Conservation (phyloP, 495 filamentous ascomycete species). For the Trichoderma erinaceum region DNA sequence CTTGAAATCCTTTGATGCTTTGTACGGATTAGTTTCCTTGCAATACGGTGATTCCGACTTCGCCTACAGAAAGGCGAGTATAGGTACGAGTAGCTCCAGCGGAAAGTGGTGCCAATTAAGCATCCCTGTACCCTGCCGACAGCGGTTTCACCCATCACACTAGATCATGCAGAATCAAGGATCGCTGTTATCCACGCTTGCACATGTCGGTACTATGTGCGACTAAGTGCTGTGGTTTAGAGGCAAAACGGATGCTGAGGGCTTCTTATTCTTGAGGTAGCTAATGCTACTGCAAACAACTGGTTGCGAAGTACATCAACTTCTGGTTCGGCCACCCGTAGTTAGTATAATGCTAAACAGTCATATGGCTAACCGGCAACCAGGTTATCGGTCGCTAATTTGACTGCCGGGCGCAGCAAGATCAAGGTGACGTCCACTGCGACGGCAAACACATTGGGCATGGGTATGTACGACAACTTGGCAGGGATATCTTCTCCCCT, state of each 20-base stretch:
- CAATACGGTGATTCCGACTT: not conserved
- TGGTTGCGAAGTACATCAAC: not conserved
- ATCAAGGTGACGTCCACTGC: constrained; percentile 2
- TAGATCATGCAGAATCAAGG: constrained; percentile 1
- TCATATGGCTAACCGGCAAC: not conserved
- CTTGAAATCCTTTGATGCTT: not conserved
- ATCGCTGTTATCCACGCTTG: not conserved
- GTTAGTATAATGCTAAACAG: not conserved
- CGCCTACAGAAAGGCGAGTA: not conserved
- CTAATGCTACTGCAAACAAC: too few relatives aligned
- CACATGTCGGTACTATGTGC: not conserved
- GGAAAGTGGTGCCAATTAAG: not conserved
- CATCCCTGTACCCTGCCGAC: constrained; percentile 5
- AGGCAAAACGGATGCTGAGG: not conserved
- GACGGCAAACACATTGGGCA: not conserved
- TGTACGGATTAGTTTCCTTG: not conserved
- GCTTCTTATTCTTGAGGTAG: too few relatives aligned
- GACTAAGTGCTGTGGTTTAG: not conserved
- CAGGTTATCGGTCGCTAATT: not conserved
- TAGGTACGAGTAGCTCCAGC: not conserved
- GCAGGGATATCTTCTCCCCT: not conserved
- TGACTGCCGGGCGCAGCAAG: not conserved
- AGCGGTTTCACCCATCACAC: not conserved
- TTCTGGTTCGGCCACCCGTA: not conserved
- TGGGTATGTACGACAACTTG: not conserved